Evolutionary conservation across 257 asterid species (phyloP).

Genomic region (Prunella vulgaris): DNA sequence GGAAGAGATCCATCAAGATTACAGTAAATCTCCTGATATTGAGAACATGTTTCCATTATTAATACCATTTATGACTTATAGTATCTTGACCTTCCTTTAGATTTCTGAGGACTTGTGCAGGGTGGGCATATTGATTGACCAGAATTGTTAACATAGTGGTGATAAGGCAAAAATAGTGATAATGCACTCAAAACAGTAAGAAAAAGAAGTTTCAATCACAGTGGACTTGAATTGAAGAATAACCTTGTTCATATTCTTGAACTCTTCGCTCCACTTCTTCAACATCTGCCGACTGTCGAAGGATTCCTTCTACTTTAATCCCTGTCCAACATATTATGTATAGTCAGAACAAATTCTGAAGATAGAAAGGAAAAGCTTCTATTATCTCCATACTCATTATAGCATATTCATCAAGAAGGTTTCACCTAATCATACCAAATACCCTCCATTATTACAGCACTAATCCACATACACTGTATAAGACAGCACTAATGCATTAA

Average conservation of each 20-base stretch:
- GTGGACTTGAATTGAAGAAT: slow-evolving; percentile 8
- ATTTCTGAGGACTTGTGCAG: no score
- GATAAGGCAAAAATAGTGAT: background rate
- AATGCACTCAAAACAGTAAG: background rate
- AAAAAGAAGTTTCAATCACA: background rate
- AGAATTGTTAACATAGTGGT: no score
- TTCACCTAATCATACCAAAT: slow-evolving; percentile 19
- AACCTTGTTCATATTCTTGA: slow-evolving; percentile 86
- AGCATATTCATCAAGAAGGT: slow-evolving; percentile 1
- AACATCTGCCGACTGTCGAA: slow-evolving; percentile 84
- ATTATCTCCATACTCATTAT: background rate
- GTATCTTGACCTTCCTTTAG: no score
- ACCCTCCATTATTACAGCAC: slow-evolving; percentile 4
- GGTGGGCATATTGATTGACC: no score
- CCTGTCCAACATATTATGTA: slow-evolving; percentile 39
- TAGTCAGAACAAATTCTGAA: slow-evolving; percentile 16
- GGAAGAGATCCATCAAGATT: slow-evolving; percentile 13
- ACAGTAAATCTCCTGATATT: background rate
- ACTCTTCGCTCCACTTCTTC: slow-evolving; percentile 89
- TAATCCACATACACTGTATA: slow-evolving; percentile 1
- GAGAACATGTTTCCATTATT: background rate
- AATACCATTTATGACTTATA: background rate
- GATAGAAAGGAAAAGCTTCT: slow-evolving; percentile 9
- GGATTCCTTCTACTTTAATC: slow-evolving; percentile 71
- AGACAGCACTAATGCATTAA: background rate